phyloP scores from a whole-genome alignment of 169 alveolate species.

The Eimeria zaria region DNA sequence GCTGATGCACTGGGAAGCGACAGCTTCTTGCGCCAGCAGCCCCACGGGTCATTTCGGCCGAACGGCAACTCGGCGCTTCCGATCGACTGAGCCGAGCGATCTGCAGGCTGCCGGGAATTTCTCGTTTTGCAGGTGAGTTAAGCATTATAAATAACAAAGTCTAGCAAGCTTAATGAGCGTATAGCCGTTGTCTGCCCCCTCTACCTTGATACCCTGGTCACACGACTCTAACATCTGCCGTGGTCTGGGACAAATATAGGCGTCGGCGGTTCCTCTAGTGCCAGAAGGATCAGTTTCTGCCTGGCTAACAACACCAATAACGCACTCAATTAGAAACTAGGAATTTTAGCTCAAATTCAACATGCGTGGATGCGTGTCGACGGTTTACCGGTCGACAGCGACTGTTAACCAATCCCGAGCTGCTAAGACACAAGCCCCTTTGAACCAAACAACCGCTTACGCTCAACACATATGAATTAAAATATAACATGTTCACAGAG shows the following conservation, averaged over 20 bases:
- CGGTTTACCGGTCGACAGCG: background rate
- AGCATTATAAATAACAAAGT: background rate
- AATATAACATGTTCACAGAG: background rate
- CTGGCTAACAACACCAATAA: background rate
- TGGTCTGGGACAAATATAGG: background rate
- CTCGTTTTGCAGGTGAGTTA: background rate
- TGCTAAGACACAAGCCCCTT: background rate
- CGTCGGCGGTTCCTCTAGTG: background rate
- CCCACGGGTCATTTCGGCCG: slow-evolving; percentile 74
- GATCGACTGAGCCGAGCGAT: slow-evolving; percentile 51
- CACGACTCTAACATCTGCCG: background rate
- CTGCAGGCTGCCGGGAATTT: slow-evolving; percentile 7
- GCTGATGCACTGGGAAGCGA: slow-evolving; percentile 52
- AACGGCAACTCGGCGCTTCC: slow-evolving; percentile 65
- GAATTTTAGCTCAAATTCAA: background rate
- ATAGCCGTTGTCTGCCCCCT: background rate
- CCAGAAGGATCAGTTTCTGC: slow-evolving; percentile 13
- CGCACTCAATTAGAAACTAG: background rate
- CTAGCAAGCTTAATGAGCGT: background rate
- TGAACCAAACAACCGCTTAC: background rate
- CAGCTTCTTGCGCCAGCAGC: slow-evolving; percentile 56
- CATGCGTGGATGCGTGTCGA: background rate
- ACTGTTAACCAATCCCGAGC: background rate
- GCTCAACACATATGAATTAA: background rate
- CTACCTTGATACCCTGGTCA: background rate